Percentiles rank a stretch among this genome's conserved stretches.
Evolutionary conservation across 139 green algal genomes (phyloP).

Genomic region (Microglena sp.): DNA sequence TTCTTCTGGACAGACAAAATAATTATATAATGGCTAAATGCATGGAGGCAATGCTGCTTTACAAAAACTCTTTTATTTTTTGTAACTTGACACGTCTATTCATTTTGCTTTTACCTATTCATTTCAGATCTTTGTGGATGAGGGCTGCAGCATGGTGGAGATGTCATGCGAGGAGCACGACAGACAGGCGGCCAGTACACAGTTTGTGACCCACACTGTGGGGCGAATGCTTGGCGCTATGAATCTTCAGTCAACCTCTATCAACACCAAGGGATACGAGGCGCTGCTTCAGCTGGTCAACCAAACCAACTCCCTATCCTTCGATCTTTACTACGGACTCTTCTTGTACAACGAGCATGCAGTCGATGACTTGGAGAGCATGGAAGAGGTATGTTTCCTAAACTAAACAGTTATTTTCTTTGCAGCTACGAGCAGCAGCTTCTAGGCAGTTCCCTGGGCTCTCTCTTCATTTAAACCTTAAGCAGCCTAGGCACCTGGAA

Average conservation of each 20-base stretch:
- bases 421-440: background rate
- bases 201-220: constrained; percentile 99
- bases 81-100: no score
- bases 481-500: background rate
- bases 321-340: constrained; percentile 99
- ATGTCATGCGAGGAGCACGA: constrained; percentile 98
- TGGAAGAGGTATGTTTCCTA: constrained; percentile 17
- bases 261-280: constrained; percentile 89
- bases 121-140: constrained; percentile 85
- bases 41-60: background rate
- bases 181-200: constrained; percentile 76
- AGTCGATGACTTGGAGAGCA: constrained; percentile 21
- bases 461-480: background rate
- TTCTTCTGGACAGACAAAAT: no score
- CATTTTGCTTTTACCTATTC: no score
- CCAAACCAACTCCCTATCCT: constrained; percentile 93
- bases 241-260: constrained; percentile 49
- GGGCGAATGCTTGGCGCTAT: constrained; percentile 31
- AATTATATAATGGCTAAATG: no score
- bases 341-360: constrained; percentile 93
- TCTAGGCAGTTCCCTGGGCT: background rate
- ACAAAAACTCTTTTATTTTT: no score
- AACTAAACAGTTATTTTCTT: background rate
- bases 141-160: constrained; percentile 93
- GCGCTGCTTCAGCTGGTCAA: constrained; percentile 84